These are phyloP conservation scores for Trichoderma aggressivum DNA, from an alignment of 2,329 filamentous ascomycete species.

Conservation along the genomic window DNA sequence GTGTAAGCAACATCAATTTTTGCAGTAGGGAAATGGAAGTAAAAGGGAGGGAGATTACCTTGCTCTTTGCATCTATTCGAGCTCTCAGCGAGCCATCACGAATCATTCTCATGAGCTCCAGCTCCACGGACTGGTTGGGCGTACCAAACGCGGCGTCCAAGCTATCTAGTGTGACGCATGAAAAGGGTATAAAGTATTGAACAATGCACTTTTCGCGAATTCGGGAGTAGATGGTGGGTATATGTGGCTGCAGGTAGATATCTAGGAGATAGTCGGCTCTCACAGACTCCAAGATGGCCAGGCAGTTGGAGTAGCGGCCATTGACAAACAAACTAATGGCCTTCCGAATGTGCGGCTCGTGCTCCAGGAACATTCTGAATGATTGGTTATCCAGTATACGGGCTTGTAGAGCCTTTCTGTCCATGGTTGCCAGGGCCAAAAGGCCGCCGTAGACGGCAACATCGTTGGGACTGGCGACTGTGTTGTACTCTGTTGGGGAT, in stretches of 20 bases:
- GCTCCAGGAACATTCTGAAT: conserved; percentile 85
- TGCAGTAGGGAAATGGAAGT: not conserved
- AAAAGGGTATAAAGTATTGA: conserved; percentile 90
- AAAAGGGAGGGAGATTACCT: conserved; percentile 41
- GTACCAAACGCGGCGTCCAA: conserved; percentile 74
- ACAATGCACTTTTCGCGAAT: conserved; percentile 91
- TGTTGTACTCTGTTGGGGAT: conserved; percentile 57
- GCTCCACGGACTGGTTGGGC: conserved; percentile 60
- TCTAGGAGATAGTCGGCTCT: conserved; percentile 87
- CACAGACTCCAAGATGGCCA: conserved; percentile 78
- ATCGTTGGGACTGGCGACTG: conserved; percentile 79
- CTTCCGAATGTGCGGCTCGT: conserved; percentile 90
- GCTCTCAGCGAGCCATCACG: conserved; percentile 67
- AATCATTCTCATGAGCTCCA: conserved; percentile 78
- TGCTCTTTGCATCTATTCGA: conserved; percentile 79
- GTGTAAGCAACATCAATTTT: not conserved
- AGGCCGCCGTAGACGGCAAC: conserved; percentile 89
- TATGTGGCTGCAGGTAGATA: conserved; percentile 73
- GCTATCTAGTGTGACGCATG: conserved; percentile 74
- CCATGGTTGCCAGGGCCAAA: conserved; percentile 86
- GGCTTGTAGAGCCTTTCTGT: conserved; percentile 68
- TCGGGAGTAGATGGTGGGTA: conserved; percentile 64
- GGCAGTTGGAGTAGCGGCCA: conserved; percentile 81
- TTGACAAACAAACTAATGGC: conserved; percentile 87
- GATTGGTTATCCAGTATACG: conserved; percentile 73